Evolutionary conservation across 2,329 filamentous ascomycete genomes (phyloP), one percentile per base, ranked within the genome.

Genomic region (Aspergillus spinulosporus): DNA sequence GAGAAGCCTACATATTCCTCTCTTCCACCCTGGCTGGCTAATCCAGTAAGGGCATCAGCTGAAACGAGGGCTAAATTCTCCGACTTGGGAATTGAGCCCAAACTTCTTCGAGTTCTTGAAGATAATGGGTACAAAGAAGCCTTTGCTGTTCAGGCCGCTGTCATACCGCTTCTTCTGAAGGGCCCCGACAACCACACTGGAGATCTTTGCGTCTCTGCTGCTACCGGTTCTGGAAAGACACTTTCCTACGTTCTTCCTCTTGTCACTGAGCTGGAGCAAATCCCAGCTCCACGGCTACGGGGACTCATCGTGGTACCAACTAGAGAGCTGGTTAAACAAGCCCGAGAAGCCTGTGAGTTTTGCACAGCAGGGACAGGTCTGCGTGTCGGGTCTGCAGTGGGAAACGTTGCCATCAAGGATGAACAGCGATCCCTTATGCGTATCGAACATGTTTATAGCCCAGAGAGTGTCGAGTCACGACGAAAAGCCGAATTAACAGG

Each of bases 191-290:
- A 82, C 36, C 81, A 85, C 36, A 76, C 83, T 1, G 89, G 90
- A 4, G 94, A 99, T 71, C 74, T 99, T 3, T 88, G 96, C 44
- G 87, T 99, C 2, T 94, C 92, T 5, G 94, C 95, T 0, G 89
- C 93, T 1, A 99, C 94, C 0, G 94, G 94, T 6, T 97, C 94
- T 0, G 94, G 94, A 55, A 99, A 99, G 71, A 99, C 94, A 0
- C 74, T 99, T 12, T 89, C 93, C 0, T 99, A 99, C 67, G 84
- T 93, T 0, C 77, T 99, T 2, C 94, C 94, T 0, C 85, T 99
- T 57, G 82, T 96, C 3, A 85, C 91, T 45, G 86, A 88, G 49
- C 78, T 99, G 48, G 87, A 88, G 62, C 79, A 83, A 32, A 82
- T 83, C 11, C 76, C 77, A 21, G 80, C 85, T 8, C 89, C 88